These are phyloP conservation scores for Termitomyces sp. DNA, from an alignment of 768 basidiomycete genomes.

Conservation along the genomic window DNA sequence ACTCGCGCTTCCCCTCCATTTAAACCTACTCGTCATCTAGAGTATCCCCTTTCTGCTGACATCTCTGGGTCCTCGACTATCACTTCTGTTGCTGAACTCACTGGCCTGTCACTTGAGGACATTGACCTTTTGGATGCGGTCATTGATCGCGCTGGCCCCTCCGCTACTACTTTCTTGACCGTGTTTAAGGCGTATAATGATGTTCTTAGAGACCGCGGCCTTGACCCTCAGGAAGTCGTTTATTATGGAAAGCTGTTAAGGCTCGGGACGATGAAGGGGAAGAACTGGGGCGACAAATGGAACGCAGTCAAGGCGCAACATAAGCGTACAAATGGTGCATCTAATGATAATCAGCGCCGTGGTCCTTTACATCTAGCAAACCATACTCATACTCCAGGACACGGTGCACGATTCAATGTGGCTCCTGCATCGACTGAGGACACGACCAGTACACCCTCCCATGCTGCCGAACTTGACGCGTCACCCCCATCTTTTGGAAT, in stretches of 20 bases:
- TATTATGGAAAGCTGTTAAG: conserved; percentile 84
- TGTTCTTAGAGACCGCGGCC: conserved; percentile 65
- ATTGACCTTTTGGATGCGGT: conserved; percentile 74
- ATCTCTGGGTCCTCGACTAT: conserved; percentile 35
- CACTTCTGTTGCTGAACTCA: conserved; percentile 46
- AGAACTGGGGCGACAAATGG: conserved; percentile 85
- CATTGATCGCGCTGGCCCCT: conserved; percentile 60
- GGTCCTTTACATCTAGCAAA: background rate
- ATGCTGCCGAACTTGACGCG: conserved; percentile 4
- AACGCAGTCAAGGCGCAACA: conserved; percentile 57
- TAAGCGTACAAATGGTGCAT: conserved; percentile 25
- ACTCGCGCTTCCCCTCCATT: conserved; percentile 45
- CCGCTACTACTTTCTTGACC: conserved; percentile 72
- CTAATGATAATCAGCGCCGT: background rate
- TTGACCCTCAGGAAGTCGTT: conserved; percentile 78
- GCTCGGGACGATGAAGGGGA: conserved; percentile 75
- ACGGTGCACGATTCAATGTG: background rate
- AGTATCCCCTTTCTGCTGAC: conserved; percentile 24
- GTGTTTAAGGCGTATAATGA: conserved; percentile 88
- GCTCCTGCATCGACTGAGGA: conserved; percentile 7
- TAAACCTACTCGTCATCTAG: conserved; percentile 22
- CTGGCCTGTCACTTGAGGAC: conserved; percentile 49
- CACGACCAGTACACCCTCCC: conserved; percentile 13
- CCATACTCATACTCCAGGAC: conserved; percentile 1
- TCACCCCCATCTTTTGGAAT: background rate